Evolutionary conservation across 345 rosid genomes (phyloP).

Genomic region (Euphorbia lathyris): DNA sequence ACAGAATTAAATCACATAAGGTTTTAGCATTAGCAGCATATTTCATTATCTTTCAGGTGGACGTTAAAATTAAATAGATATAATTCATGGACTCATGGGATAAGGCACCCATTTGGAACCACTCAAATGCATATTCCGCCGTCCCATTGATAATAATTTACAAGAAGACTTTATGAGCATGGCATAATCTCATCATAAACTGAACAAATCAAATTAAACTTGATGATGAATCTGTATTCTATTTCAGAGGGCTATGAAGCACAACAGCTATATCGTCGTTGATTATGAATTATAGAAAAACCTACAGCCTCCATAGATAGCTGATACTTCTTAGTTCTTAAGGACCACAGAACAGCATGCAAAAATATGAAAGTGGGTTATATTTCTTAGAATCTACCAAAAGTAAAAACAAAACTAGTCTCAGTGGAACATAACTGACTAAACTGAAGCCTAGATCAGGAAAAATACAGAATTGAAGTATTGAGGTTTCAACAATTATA

Average conservation of each 20-base stretch:
- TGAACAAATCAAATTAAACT: not conserved
- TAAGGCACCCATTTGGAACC: not conserved
- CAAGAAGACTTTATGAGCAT: not conserved
- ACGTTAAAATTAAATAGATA: not conserved
- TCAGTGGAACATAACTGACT: not conserved
- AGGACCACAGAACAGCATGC: not conserved
- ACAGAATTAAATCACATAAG: not conserved
- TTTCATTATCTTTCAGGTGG: not conserved
- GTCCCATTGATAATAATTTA: not conserved
- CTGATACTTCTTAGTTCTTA: not conserved
- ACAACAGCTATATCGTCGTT: not conserved
- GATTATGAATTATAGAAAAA: not conserved
- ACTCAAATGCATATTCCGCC: not conserved
- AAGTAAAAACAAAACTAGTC: not conserved
- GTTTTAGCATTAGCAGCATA: not conserved
- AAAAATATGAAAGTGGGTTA: not conserved
- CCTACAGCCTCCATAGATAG: not conserved
- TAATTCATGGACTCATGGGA: not conserved
- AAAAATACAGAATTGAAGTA: not conserved
- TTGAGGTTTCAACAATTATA: not conserved
- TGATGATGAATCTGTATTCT: not conserved
- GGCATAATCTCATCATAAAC: not conserved
- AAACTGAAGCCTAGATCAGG: not conserved
- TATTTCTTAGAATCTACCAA: not conserved
- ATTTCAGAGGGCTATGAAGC: not conserved